Conservation (phyloP, 345 rosid genomes). For the Salix dunnii region DNA sequence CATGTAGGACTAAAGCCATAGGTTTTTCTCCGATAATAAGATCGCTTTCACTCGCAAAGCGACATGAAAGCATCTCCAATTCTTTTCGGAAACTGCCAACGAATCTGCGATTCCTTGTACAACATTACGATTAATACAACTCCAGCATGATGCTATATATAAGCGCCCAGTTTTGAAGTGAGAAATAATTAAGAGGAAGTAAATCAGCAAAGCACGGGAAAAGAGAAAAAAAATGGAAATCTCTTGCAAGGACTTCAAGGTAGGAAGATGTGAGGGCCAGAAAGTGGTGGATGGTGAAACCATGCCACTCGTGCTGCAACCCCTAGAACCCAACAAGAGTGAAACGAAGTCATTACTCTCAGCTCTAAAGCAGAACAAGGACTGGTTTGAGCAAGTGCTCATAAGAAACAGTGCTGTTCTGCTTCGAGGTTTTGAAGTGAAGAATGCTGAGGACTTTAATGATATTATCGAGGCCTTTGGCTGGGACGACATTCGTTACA, state of each 20-base stretch:
- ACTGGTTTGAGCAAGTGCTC: conserved; percentile 61
- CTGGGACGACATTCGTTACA: conserved; percentile 56
- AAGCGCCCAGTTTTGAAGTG: not conserved
- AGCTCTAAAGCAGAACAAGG: conserved; percentile 38
- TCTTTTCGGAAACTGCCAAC: too few relatives aligned
- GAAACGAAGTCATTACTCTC: conserved; percentile 32
- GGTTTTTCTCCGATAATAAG: not conserved
- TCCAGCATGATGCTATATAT: conserved; percentile 11
- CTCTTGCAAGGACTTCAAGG: conserved; percentile 44
- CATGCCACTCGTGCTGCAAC: conserved; percentile 50
- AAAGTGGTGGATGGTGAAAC: conserved; percentile 60
- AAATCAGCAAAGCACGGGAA: not conserved
- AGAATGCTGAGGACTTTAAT: conserved; percentile 48
- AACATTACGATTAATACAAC: not conserved
- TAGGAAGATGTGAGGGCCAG: conserved; percentile 57
- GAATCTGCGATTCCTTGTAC: not conserved
- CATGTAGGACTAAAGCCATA: not conserved
- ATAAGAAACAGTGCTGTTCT: conserved; percentile 58
- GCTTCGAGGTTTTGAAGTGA: conserved; percentile 51
- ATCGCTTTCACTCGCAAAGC: not conserved
- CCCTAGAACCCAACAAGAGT: conserved; percentile 24
- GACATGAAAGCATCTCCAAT: not conserved
- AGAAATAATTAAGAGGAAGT: not conserved
- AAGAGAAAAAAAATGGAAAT: conserved; percentile 27
- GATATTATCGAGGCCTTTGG: conserved; percentile 50